These are phyloP conservation scores for Trametes cingulata DNA, from an alignment of 768 basidiomycete species.

Conservation along the genomic window DNA sequence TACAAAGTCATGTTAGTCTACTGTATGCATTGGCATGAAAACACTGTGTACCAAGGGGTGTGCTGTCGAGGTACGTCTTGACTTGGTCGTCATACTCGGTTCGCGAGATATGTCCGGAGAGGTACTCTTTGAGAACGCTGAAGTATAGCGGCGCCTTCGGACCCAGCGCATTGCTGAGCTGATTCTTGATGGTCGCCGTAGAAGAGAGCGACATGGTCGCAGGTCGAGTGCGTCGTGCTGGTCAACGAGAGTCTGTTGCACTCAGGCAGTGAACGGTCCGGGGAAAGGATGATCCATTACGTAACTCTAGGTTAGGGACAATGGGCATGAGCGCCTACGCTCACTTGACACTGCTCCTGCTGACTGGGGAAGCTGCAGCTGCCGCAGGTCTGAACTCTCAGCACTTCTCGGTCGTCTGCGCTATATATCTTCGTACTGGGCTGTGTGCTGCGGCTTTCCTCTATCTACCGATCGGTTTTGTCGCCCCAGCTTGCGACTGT, in stretches of 20 bases:
- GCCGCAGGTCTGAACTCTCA: slow-evolving; percentile 8
- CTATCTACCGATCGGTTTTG: neutral
- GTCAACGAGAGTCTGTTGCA: neutral
- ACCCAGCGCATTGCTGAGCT: slow-evolving; percentile 64
- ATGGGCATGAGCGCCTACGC: slow-evolving; percentile 4
- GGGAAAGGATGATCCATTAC: neutral
- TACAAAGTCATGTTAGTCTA: slow-evolving; percentile 22
- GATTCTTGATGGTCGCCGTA: slow-evolving; percentile 69
- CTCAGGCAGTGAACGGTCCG: neutral
- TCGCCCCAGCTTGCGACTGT: neutral
- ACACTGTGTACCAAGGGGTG: neutral
- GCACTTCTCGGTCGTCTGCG: neutral
- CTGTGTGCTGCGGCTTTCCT: neutral
- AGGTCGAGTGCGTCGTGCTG: neutral
- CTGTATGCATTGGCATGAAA: neutral
- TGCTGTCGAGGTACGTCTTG: slow-evolving; percentile 48
- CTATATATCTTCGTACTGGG: neutral
- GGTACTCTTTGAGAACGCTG: slow-evolving; percentile 61
- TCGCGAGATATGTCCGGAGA: slow-evolving; percentile 68
- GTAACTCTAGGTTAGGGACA: neutral
- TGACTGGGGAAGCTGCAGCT: slow-evolving; percentile 13
- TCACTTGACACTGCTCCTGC: neutral
- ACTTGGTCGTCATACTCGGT: slow-evolving; percentile 75
- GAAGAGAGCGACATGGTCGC: slow-evolving; percentile 70
- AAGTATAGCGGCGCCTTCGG: slow-evolving; percentile 63